These are phyloP conservation scores for Cercospora canescens DNA, from an alignment of 2,329 filamentous ascomycete species.

Conservation along the genomic window DNA sequence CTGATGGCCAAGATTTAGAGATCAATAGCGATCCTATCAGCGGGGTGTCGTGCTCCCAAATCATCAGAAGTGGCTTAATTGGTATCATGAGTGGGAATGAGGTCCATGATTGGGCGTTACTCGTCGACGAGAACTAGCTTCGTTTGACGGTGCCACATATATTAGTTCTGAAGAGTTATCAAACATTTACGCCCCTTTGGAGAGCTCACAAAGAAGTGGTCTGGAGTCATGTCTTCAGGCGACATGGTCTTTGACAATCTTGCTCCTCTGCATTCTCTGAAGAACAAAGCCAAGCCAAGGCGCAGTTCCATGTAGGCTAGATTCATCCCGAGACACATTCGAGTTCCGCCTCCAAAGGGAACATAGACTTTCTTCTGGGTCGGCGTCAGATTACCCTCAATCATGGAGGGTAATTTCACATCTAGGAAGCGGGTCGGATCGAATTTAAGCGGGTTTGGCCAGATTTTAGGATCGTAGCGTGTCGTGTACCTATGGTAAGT, in stretches of 20 bases:
- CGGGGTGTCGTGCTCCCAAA: conserved; percentile 39
- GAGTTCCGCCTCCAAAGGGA: conserved; percentile 22
- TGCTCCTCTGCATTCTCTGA: conserved; percentile 25
- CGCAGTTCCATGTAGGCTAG: conserved; percentile 25
- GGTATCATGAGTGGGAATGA: conserved; percentile 49
- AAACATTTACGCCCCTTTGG: conserved; percentile 19
- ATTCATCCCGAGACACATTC: conserved; percentile 24
- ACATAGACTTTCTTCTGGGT: conserved; percentile 24
- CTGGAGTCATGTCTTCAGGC: conserved; percentile 21
- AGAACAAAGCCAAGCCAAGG: conserved; percentile 25
- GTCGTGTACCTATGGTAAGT: conserved; percentile 19
- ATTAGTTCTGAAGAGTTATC: conserved; percentile 8
- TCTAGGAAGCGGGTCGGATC: conserved; percentile 20
- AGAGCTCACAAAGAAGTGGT: conserved; percentile 22
- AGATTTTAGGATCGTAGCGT: conserved; percentile 20
- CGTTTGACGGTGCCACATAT: neutral
- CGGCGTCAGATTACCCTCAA: conserved; percentile 17
- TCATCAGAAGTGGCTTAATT: conserved; percentile 42
- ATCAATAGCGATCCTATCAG: conserved; percentile 40
- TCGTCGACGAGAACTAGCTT: conserved; percentile 37
- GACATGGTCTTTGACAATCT: conserved; percentile 19
- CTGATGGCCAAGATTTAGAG: conserved; percentile 40
- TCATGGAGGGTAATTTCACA: conserved; percentile 22
- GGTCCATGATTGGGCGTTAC: conserved; percentile 44
- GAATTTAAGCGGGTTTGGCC: conserved; percentile 19